Base-by-base conservation (phyloP, 805 yeast genomes). In the Teunomyces panamensis region DNA sequence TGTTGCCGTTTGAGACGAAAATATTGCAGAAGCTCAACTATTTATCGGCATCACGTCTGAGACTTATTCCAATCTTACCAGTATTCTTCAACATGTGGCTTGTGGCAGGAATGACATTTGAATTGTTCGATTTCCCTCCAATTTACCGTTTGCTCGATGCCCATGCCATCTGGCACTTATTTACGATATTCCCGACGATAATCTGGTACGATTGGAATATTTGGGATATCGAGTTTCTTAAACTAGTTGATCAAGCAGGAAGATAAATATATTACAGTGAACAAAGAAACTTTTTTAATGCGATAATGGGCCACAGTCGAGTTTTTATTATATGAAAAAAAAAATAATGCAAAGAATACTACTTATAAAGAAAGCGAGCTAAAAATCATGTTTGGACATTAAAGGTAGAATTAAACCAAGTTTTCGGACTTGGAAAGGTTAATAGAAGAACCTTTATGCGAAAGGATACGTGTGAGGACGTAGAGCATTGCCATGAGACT, bases 81-180 rank as follows among this genome's bases (percentile, higher is more conserved):
- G 59, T 68, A 1, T 53, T 54, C 5, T 58, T 72, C 34, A 71
- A 71, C 47, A 1, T 61, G 7, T 67, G 69, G 65, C 54, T 73
- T 20, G 33, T 68, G 5, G 17, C 52, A 5, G 65, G 74, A 0
- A 62, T 70, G 53, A 47, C 57, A 10, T 62, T 72, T 30, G 77
- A 73, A 44, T 36, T 69, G 13, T 49, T 54, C 27, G 77, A 73
- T 45, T 72, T 71, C 43, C 58, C 55, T 20, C 77, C 77, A 1
- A 44, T 60, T 44, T 47, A 33, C 11, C 56, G 62, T 42, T 74
- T 87, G 34, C 57, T 94, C 0, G 99, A 94, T 67, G 96, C 97
- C 0, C 99, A 94, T 66, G 82, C 97, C 0, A 59, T 92, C 34
- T 94, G 99, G 99, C 99, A 94, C 63, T 75, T 87, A 26, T 80